Evolutionary conservation across 1,284 basidiomycete genomes (phyloP).

Genomic region (Gomphus bonarii): DNA sequence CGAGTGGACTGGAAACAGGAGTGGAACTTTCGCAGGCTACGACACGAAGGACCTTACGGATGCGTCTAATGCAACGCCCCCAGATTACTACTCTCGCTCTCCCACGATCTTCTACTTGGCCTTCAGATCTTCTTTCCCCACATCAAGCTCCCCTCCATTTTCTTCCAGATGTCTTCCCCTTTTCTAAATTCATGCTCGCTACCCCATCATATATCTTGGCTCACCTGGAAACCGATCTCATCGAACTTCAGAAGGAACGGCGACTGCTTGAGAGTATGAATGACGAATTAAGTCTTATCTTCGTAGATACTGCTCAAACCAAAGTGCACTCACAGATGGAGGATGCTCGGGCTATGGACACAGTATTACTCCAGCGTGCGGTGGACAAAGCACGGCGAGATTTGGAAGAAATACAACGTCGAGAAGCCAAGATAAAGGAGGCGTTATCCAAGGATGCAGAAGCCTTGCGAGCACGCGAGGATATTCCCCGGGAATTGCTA

Average conservation of each 20-base stretch:
- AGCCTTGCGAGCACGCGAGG: not conserved
- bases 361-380: slow-evolving; percentile 40
- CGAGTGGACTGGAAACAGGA: slow-evolving; percentile 14
- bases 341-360: slow-evolving; percentile 68
- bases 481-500: slow-evolving; percentile 4
- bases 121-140: slow-evolving; percentile 82
- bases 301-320: slow-evolving; percentile 70
- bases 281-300: slow-evolving; percentile 71
- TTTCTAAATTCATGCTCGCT: slow-evolving; percentile 93
- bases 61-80: slow-evolving; percentile 90
- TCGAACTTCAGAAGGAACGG: slow-evolving; percentile 62
- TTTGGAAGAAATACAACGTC: slow-evolving; percentile 43
- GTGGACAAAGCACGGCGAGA: slow-evolving; percentile 55
- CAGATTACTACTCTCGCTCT: slow-evolving; percentile 94
- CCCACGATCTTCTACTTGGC: slow-evolving; percentile 88
- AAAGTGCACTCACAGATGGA: slow-evolving; percentile 71
- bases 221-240: slow-evolving; percentile 68
- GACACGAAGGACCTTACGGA: slow-evolving; percentile 39
- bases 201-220: slow-evolving; percentile 75
- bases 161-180: slow-evolving; percentile 83
- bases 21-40: slow-evolving; percentile 26
- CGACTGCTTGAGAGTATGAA: slow-evolving; percentile 50
- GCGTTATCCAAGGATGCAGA: slow-evolving; percentile 38
- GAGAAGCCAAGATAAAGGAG: slow-evolving; percentile 32
- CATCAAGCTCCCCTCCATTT: slow-evolving; percentile 94